phyloP scores from a whole-genome alignment of 371 early-diverging fungal genomes.

The Dinochytrium kinnereticum region DNA sequence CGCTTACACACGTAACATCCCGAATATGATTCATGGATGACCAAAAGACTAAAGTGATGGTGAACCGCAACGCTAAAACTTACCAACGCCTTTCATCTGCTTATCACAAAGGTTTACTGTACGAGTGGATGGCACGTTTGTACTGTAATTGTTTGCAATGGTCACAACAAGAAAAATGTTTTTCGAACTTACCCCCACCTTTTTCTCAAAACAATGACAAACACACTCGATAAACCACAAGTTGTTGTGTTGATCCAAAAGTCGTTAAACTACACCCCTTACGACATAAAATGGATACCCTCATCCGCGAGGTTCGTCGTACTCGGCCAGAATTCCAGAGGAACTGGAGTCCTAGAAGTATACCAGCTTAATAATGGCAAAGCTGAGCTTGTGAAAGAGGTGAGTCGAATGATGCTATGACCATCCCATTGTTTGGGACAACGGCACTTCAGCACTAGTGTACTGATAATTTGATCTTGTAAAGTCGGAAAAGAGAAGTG shows the following conservation, averaged over 20 bases:
- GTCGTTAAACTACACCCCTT: conserved; percentile 53
- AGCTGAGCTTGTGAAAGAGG: conserved; percentile 57
- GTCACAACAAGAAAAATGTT: too few species aligned
- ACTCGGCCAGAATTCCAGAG: conserved; percentile 70
- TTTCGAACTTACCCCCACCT: too few species aligned
- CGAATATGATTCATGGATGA: too few species aligned
- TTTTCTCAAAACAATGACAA: conserved; percentile 3
- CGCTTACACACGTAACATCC: too few species aligned
- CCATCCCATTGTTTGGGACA: not conserved
- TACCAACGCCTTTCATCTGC: too few species aligned
- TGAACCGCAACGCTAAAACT: too few species aligned
- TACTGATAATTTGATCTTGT: not conserved
- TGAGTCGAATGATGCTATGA: conserved; percentile 25
- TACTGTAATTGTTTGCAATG: too few species aligned
- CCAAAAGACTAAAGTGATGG: too few species aligned
- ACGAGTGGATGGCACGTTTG: too few species aligned
- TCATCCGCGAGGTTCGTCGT: conserved; percentile 70
- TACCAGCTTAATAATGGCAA: conserved; percentile 60
- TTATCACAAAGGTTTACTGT: too few species aligned
- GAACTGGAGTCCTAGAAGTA: conserved; percentile 70
- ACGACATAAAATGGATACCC: conserved; percentile 72
- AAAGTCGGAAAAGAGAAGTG: conserved; percentile 54
- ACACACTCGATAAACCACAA: conserved; percentile 49
- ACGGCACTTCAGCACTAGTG: too few species aligned
- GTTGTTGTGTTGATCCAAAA: conserved; percentile 51